These are phyloP conservation scores for Capsicum pubescens DNA, from an alignment of 257 asterid genomes.

Conservation along the genomic window DNA sequence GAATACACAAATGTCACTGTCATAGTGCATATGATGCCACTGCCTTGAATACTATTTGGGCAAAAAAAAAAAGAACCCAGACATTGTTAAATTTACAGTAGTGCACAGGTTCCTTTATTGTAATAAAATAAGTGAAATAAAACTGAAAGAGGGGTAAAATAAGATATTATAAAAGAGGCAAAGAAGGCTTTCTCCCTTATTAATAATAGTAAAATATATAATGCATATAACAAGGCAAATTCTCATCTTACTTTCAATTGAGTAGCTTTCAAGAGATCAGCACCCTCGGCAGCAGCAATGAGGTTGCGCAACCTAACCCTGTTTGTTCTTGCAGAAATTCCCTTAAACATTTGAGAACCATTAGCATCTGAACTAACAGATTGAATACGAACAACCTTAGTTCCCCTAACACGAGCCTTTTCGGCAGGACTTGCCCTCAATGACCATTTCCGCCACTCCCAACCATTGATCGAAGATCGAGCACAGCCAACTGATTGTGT, in stretches of 20 bases:
- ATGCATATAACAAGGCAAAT: slow-evolving; percentile 21
- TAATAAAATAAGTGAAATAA: neutral
- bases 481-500: slow-evolving; percentile 94
- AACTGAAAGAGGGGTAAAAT: neutral
- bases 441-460: slow-evolving; percentile 99
- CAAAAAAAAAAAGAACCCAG: neutral
- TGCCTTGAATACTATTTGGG: neutral
- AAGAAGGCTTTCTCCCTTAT: neutral
- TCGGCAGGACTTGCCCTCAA: slow-evolving; percentile 75
- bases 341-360: slow-evolving; percentile 66
- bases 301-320: slow-evolving; percentile 92
- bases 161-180: neutral
- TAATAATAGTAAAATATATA: neutral
- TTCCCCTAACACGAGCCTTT: slow-evolving; percentile 76
- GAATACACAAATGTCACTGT: neutral
- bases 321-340: slow-evolving; percentile 95
- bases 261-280: slow-evolving; percentile 93
- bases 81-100: neutral
- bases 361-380: slow-evolving; percentile 47
- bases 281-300: slow-evolving; percentile 99
- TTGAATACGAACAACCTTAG: slow-evolving; percentile 44
- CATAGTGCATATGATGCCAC: neutral
- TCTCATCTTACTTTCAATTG: slow-evolving; percentile 79
- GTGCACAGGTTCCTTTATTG: neutral
- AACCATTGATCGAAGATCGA: slow-evolving; percentile 81